Base-by-base conservation (phyloP, 2,329 filamentous ascomycete genomes). In the Nigrospora sphaerica region DNA sequence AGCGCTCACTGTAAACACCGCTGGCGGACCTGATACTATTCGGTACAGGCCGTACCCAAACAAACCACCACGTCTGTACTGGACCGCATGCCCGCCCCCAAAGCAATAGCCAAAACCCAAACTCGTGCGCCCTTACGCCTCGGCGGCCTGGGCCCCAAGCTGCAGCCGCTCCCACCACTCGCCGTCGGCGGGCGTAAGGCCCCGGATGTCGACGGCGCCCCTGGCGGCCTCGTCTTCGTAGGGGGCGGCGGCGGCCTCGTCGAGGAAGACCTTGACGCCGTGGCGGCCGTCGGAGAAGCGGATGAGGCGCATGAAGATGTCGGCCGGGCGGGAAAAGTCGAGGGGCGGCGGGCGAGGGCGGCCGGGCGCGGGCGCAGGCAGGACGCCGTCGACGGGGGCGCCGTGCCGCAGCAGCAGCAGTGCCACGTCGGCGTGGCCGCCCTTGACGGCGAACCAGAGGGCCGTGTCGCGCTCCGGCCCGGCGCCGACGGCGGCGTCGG, bases 331-430 rank as follows among this genome's bases (percentile, higher is more conserved):
- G 9, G 16, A 4, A 13, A 39, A 39, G 18, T 39, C 18, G 23
- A n/a, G n/a, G 23, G 23, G 5, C 23, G 23, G 5, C 23, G 23
- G 23, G 6, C 5, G 23, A 9, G 4, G 23, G 6, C 23, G n/a
- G n/a, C n/a, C n/a, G 11, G 36, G 36, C 16, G 11, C 11, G 12
- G 12, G 36, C 16, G 12, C 36, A 12, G 36, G 36, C n/a, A 39
- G 50, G 14, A 61, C 60, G 11, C 63, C 48, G 38, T 49, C 33
- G 40, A 67, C 66, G 28, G 77, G 77, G 13, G n/a, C 38, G 18
- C 38, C 38, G 16, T 19, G 38, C 4, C 38, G 38, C 13, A 39
- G 38, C 14, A 39, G 38, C 13, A 17, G 19, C 16, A 39, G 18
- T 4, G 38, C 38, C 4, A 39, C 38, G 18, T 39, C 38, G 38